Conservation (phyloP, 441 rosid genomes). For the Populus tomentosa region DNA sequence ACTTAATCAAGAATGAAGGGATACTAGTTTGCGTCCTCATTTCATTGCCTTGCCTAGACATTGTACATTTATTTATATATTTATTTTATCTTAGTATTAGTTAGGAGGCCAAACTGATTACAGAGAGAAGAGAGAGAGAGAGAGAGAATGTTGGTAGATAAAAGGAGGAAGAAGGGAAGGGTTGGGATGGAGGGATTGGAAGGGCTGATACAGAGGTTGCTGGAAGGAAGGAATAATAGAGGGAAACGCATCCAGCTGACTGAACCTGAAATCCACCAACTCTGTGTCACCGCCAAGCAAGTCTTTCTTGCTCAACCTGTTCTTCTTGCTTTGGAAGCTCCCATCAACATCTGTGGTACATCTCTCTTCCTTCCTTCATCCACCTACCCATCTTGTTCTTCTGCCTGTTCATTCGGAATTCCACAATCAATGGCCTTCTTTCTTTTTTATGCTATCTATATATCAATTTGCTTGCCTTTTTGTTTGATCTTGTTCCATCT, state of each 20-base stretch:
- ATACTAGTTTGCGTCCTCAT: not conserved
- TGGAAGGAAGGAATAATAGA: slow-evolving; percentile 33
- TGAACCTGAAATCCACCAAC: slow-evolving; percentile 43
- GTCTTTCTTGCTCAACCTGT: slow-evolving; percentile 47
- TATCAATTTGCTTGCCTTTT: not conserved
- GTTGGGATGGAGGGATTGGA: slow-evolving; percentile 44
- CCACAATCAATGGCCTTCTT: not conserved
- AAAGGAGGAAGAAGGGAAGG: not conserved
- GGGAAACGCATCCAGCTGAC: slow-evolving; percentile 36
- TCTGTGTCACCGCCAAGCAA: slow-evolving; percentile 45
- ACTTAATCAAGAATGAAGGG: not conserved
- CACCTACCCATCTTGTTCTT: not conserved
- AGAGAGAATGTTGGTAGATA: not conserved
- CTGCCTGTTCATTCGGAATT: not conserved
- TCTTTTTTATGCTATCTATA: not conserved
- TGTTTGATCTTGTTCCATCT: not conserved
- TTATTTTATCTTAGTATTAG: not conserved
- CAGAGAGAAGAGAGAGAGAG: not conserved
- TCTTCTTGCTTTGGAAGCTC: slow-evolving; percentile 52
- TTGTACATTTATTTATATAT: not conserved
- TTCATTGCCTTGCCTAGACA: not conserved
- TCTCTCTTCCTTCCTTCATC: not conserved
- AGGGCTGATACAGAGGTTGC: slow-evolving; percentile 34
- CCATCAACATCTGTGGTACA: slow-evolving; percentile 53
- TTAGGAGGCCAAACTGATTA: not conserved